Evolutionary conservation across 179 eudicot genomes (phyloP).

Genomic region (Amaranthus tricolor): DNA sequence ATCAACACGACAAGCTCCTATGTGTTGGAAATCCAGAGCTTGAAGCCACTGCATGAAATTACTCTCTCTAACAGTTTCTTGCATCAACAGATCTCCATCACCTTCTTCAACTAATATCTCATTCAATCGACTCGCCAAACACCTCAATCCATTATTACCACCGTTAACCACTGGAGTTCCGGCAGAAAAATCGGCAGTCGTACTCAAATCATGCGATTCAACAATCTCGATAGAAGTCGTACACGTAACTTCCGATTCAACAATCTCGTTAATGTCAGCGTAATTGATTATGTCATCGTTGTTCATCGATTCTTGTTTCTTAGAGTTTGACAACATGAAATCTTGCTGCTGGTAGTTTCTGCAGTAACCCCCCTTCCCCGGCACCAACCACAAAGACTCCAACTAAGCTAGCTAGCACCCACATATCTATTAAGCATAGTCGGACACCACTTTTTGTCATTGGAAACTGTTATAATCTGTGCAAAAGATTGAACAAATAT

Average conservation of each 20-base stretch:
- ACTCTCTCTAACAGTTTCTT: conserved; percentile 38
- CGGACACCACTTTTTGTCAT: too few relatives aligned
- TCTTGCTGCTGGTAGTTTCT: too few relatives aligned
- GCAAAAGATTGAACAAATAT: too few relatives aligned
- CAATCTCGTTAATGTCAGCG: conserved; percentile 7
- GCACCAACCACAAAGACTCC: too few relatives aligned
- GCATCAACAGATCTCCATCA: conserved; percentile 62
- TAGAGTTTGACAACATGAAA: conserved; percentile 19
- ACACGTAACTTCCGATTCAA: conserved; percentile 14
- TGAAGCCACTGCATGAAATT: conserved; percentile 55
- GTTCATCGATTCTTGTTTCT: conserved; percentile 24
- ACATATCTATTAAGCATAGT: too few relatives aligned
- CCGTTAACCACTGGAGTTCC: conserved; percentile 10
- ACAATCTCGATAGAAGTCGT: neutral
- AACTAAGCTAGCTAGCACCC: too few relatives aligned
- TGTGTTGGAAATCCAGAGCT: conserved; percentile 72
- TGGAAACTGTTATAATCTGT: too few relatives aligned
- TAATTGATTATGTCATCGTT: conserved; percentile 3
- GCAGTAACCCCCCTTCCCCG: too few relatives aligned
- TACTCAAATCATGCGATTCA: neutral
- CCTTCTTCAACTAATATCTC: conserved; percentile 40
- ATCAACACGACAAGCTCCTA: conserved; percentile 86
- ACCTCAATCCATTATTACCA: conserved; percentile 18
- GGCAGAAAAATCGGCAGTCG: conserved; percentile 16
- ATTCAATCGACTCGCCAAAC: conserved; percentile 43